A percentile compares a stretch with the other conserved stretches of the same genome.
Evolutionary conservation across 1,284 basidiomycete species (phyloP).

Genomic region (Neolentinus lepideus): DNA sequence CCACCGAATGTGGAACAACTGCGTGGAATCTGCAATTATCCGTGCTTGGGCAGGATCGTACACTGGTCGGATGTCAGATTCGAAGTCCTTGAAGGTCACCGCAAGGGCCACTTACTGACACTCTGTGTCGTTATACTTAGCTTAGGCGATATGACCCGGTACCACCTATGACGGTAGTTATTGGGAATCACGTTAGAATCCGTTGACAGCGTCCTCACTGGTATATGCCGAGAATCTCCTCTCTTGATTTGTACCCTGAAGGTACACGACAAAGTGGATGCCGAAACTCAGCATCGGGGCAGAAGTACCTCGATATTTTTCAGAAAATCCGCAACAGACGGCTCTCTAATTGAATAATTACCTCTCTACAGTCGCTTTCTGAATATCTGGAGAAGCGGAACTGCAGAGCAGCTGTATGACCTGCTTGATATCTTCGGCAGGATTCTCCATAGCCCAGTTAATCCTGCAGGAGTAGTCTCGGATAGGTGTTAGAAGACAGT

Average conservation of each 20-base stretch:
- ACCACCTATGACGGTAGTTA: constrained; percentile 31
- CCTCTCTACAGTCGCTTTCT: constrained; percentile 33
- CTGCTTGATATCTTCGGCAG: constrained; percentile 36
- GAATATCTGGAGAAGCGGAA: constrained; percentile 38
- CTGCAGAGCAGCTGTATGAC: constrained; percentile 38
- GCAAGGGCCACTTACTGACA: constrained; percentile 28
- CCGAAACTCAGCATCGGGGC: constrained; percentile 41
- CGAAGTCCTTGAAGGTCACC: neutral
- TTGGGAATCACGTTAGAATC: neutral
- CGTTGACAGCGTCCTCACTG: constrained; percentile 26
- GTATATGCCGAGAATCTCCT: constrained; percentile 43
- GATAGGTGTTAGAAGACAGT: too few species aligned
- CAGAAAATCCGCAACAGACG: neutral
- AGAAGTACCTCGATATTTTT: constrained; percentile 30
- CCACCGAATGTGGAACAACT: constrained; percentile 45
- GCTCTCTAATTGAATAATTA: neutral
- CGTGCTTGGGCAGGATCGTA: constrained; percentile 32
- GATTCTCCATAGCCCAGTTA: constrained; percentile 59
- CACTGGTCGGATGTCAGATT: constrained; percentile 17
- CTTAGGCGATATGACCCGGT: constrained; percentile 47
- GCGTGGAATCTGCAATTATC: constrained; percentile 39
- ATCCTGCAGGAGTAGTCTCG: too few species aligned
- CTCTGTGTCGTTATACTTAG: constrained; percentile 33
- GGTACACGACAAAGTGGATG: constrained; percentile 45
- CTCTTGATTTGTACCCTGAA: constrained; percentile 37